Percentiles rank a stretch among this genome's conserved stretches.
Conservation (phyloP, 176 grass and related monocot genomes). For the Lolium perenne region DNA sequence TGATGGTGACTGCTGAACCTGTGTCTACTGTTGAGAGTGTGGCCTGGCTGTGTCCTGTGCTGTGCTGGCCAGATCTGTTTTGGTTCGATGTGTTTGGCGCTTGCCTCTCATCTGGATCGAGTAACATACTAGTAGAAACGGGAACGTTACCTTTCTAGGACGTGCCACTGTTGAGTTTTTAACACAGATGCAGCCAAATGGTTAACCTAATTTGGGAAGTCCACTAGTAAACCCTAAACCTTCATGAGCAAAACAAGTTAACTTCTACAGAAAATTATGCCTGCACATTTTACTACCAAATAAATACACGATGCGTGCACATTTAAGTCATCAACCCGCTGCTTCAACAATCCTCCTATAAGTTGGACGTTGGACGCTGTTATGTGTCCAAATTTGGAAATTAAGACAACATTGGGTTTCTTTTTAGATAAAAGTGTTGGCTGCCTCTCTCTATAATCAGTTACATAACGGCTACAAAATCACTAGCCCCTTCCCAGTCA, state of each 20-base stretch:
- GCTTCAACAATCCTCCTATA: too few species aligned
- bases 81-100: not conserved
- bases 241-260: too few species aligned
- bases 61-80: slow-evolving; percentile 4
- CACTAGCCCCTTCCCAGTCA: not conserved
- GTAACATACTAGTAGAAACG: not conserved
- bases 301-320: too few species aligned
- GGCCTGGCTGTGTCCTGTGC: not conserved
- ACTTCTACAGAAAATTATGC: too few species aligned
- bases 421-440: too few species aligned
- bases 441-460: too few species aligned
- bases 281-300: too few species aligned
- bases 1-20: not conserved
- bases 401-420: too few species aligned
- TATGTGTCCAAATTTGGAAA: too few species aligned
- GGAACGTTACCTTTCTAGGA: not conserved
- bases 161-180: not conserved
- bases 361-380: too few species aligned
- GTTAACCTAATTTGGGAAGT: not conserved
- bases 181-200: not conserved
- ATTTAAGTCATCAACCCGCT: too few species aligned
- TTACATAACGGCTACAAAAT: not conserved
- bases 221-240: too few species aligned
- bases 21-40: not conserved
- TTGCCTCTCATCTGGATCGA: not conserved